Evolutionary conservation across 176 grass and related monocot species (phyloP).

Genomic region (Oryza coarctata): DNA sequence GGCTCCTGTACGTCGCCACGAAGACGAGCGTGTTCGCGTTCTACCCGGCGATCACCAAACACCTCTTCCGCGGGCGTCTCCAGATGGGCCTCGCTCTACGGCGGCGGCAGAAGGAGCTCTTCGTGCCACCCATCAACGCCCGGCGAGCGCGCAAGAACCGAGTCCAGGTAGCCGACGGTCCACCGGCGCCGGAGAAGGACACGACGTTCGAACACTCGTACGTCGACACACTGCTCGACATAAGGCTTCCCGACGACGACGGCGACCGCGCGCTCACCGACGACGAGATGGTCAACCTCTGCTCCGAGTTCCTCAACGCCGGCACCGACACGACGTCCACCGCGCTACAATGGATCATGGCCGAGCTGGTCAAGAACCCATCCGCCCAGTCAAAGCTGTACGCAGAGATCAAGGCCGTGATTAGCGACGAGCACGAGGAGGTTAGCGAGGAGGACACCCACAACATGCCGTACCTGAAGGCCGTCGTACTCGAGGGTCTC

Average conservation of each 20-base stretch:
- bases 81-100: background rate
- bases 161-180: background rate
- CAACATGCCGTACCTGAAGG: conserved; percentile 60
- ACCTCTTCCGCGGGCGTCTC: conserved; percentile 38
- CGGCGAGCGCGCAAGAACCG: conserved; percentile 37
- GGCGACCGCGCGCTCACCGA: conserved; percentile 40
- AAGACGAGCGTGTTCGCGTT: conserved; percentile 37
- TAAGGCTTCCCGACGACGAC: conserved; percentile 43
- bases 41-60: conserved; percentile 35
- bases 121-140: conserved; percentile 28
- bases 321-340: conserved; percentile 73
- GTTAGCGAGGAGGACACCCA: conserved; percentile 50
- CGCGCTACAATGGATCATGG: conserved; percentile 77
- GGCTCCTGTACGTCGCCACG: conserved; percentile 25
- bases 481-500: conserved; percentile 59
- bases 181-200: background rate
- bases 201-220: conserved; percentile 56
- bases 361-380: conserved; percentile 63
- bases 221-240: conserved; percentile 62
- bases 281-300: conserved; percentile 46
- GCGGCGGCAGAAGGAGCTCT: conserved; percentile 29
- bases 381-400: conserved; percentile 42
- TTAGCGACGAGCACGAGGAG: background rate
- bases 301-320: conserved; percentile 62
- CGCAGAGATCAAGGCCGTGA: conserved; percentile 25